A percentile compares a stretch with the other conserved stretches of the same genome.
phyloP scores from a whole-genome alignment of 495 filamentous ascomycete genomes.

The Xylaria cubensis region DNA sequence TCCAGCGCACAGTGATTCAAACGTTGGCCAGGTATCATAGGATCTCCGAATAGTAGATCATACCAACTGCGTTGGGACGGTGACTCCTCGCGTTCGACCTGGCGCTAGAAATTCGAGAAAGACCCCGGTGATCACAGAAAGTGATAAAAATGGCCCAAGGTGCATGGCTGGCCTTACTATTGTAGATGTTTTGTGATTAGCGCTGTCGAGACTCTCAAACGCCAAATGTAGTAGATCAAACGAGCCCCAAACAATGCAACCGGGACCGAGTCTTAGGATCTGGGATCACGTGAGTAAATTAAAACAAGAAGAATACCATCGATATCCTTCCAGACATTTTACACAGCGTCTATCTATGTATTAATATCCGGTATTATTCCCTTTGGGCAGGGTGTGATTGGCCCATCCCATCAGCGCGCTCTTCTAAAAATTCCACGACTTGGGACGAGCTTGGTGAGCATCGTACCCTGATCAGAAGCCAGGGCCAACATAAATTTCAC shows the following conservation, averaged over 20 bases:
- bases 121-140: background rate
- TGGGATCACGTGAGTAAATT: background rate
- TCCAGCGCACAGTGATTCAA: conserved; percentile 30
- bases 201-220: conserved; percentile 29
- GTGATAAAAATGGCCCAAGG: conserved; percentile 6
- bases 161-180: background rate
- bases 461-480: background rate
- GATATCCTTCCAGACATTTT: background rate
- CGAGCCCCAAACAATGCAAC: conserved; percentile 34
- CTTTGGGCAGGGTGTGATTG: conserved; percentile 2
- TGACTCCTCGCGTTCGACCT: conserved; percentile 15
- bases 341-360: background rate
- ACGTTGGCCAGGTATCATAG: conserved; percentile 14
- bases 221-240: conserved; percentile 38
- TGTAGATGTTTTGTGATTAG: conserved; percentile 4
- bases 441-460: conserved; percentile 2
- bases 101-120: background rate
- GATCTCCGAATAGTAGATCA: conserved; percentile 36
- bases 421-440: background rate
- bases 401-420: background rate
- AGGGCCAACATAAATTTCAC: no score
- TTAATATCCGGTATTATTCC: background rate
- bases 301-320: background rate
- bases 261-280: background rate
- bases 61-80: conserved; percentile 27